Base-by-base conservation (phyloP, 495 filamentous ascomycete species). In the Pyrenula aspistea region DNA sequence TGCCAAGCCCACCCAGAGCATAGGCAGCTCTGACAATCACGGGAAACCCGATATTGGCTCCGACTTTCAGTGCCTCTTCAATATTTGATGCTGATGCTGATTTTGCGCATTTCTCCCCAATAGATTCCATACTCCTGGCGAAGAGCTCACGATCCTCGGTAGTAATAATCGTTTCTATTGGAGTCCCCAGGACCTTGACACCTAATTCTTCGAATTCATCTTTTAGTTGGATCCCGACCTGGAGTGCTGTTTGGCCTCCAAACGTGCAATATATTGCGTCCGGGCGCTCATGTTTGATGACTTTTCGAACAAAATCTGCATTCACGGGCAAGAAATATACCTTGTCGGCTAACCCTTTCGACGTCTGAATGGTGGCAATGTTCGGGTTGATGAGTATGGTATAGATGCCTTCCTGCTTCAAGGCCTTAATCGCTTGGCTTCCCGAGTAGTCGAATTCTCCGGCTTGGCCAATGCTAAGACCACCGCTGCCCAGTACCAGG, bases 381-480 rank as follows among this genome's bases (percentile, higher is more conserved):
- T 98, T 98, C 53, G 93, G 93, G 70, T 98, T 98, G 68, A 98
- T 95, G 61, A 98, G 75, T 55, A 98, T 87, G 2, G 93, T 96
- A 67, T 91, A 85, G 42, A 96, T 94, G 25, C 89, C 92, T 63
- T 95, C 93, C 71, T 97, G 89, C 74, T 96, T 96, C 64, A 98
- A 71, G n/a, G 93, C 89, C 75, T 94, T 94, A 67, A 94, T 85
- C 55, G 92, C 92, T 69, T 94, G 77, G 67, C 73, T 82, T 81
- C 91, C 93, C 60, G 94, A 97, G 72, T 98, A 98, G 70, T 98
- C 93, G 66, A 98, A 98, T 72, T 98, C 93, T 72, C 93, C 93
- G 57, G 93, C 93, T 72, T 98, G 93, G 58, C 93, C 93, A 77
- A 98, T 98, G 68, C 90, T 92, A 59, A 98, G 80, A 71, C 93